Evolutionary conservation across 1,284 basidiomycete genomes (phyloP).

Genomic region (Bjerkandera adusta): DNA sequence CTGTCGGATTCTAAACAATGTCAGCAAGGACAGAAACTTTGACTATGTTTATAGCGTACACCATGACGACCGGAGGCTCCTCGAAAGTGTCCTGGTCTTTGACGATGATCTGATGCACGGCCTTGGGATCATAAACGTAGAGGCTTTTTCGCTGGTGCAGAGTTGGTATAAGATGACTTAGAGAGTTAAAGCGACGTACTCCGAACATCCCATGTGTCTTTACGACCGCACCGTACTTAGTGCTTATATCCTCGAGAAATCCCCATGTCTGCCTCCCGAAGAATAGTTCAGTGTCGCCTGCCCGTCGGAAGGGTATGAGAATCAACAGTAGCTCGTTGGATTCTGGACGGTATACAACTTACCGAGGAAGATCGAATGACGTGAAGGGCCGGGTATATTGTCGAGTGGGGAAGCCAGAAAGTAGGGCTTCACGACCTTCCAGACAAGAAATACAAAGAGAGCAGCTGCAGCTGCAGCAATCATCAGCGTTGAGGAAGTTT

Average conservation of each 20-base stretch:
- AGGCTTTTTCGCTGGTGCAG: conserved; percentile 9
- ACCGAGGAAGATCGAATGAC: conserved; percentile 3
- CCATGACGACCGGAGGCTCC: conserved; percentile 10
- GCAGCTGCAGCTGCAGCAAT: too few species aligned
- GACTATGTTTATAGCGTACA: background rate
- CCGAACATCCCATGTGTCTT: conserved; percentile 2
- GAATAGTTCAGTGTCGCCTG: background rate
- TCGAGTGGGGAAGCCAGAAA: background rate
- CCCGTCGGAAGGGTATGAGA: background rate
- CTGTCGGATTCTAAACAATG: conserved; percentile 11
- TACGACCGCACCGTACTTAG: conserved; percentile 6
- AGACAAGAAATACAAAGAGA: background rate
- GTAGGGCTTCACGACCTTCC: background rate
- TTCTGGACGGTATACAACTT: too few species aligned
- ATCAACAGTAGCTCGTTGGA: too few species aligned
- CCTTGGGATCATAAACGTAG: conserved; percentile 17
- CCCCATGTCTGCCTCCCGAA: conserved; percentile 2
- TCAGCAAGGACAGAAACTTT: background rate
- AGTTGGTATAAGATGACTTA: background rate
- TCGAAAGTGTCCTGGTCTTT: conserved; percentile 17
- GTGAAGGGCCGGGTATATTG: conserved; percentile 3
- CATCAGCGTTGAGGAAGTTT: too few species aligned
- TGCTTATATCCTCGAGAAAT: conserved; percentile 4
- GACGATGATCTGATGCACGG: conserved; percentile 15
- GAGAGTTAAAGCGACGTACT: background rate